phyloP scores from a whole-genome alignment of 2,329 filamentous ascomycete genomes.

The Cercospora sp. region DNA sequence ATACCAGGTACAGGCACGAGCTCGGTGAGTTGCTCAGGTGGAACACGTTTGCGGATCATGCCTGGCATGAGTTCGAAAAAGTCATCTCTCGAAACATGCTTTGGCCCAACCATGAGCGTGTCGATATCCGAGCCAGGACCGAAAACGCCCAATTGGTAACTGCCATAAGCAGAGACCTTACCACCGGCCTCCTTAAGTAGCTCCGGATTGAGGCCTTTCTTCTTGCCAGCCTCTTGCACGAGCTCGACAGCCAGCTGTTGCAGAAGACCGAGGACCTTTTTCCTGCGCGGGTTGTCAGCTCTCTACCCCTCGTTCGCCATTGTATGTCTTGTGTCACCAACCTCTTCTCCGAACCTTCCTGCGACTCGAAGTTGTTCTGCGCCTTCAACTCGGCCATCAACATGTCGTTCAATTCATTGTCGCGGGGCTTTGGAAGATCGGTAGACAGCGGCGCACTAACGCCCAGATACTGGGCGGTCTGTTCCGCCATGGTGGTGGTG shows the following conservation, averaged over 20 bases:
- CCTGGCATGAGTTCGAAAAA: slow-evolving; percentile 90
- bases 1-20: slow-evolving; percentile 84
- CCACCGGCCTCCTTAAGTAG: slow-evolving; percentile 82
- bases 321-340: slow-evolving; percentile 40
- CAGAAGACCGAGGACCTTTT: slow-evolving; percentile 71
- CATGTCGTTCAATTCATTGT: slow-evolving; percentile 73
- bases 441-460: slow-evolving; percentile 66
- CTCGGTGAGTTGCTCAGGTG: slow-evolving; percentile 77
- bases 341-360: slow-evolving; percentile 81
- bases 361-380: slow-evolving; percentile 88
- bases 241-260: slow-evolving; percentile 83
- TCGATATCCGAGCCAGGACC: slow-evolving; percentile 97
- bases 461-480: slow-evolving; percentile 23
- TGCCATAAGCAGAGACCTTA: slow-evolving; percentile 94
- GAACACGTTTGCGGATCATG: slow-evolving; percentile 73
- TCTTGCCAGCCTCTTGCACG: slow-evolving; percentile 74
- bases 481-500: slow-evolving; percentile 18
- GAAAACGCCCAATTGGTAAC: slow-evolving; percentile 90
- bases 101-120: slow-evolving; percentile 87
- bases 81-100: slow-evolving; percentile 82
- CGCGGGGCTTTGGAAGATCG: slow-evolving; percentile 71
- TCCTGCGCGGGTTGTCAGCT: slow-evolving; percentile 49
- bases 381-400: slow-evolving; percentile 81
- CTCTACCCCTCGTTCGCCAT: background rate
- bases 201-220: slow-evolving; percentile 71